Base-by-base conservation (phyloP, 805 yeast species). In the Blastobotrys americana region DNA sequence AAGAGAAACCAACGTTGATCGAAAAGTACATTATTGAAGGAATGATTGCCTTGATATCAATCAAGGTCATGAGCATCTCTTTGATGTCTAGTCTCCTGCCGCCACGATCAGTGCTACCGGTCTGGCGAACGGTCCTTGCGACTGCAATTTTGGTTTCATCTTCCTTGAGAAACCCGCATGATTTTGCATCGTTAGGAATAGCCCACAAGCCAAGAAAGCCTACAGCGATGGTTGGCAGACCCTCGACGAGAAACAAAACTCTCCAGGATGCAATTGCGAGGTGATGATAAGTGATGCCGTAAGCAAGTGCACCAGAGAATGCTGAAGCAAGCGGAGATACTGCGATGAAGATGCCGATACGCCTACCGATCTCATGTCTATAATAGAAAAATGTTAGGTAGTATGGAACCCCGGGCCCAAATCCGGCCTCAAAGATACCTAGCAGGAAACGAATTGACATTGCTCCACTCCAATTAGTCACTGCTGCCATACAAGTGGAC, bases 261-360 rank as follows among this genome's bases (percentile, higher is more conserved):
- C 70, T 65, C 62, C 69, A 73, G 1, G 70, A 67, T 5, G 60
- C 55, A 8, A 64, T 55, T 5, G 57, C 53, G 0, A 45, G 17
- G 42, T 44, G 3, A 31, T 43, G 18, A 34, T 46, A 33, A 37
- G 50, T 27, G 77, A 58, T 34, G 59, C 55, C 34, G 66, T 57
- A 50, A 63, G 71, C 38, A 77, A 70, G n/a, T 75, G 75, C 16
- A 77, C 77, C 55, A 76, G 81, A 34, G 77, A 65, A 46, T 72
- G 73, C 81, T 0, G 82, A 69, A n/a, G 82, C 74, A 45, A 79
- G 67, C 22, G 57, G 49, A 1, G 63, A 61, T 5, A 57, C 55
- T 3, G 53, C 51, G 33, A 61, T 57, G 16, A 61, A 61, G 13
- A 50, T 40, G 4, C 58, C 59, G 41, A 52, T 49, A 19, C 67